Base-by-base conservation (phyloP, 495 filamentous ascomycete species). In the Haplographium delicatum region DNA sequence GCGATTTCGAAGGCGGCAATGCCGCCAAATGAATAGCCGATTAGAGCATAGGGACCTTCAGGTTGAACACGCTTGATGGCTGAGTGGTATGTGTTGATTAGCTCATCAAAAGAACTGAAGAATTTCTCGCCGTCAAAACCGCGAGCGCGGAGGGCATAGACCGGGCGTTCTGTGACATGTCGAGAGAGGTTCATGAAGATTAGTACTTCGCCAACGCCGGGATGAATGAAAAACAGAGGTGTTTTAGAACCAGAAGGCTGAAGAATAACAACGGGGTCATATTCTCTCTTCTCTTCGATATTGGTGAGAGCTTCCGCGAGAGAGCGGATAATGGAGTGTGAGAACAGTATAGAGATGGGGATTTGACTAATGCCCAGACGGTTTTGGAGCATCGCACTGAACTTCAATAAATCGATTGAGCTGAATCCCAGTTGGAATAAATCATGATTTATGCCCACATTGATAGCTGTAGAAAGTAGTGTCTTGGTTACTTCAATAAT, bases 161-260 rank as follows among this genome's bases (percentile, higher is more conserved):
- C 63, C 0, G 75, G 72, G 0, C 80, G 76, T 44, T 78, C 71
- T 10, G 58, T 47, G 26, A 79, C 46, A 41, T 70, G 62, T 3
- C 73, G 57, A 8, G 71, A 68, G 1, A 83, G 59, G 18, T 63
- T 60, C 16, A 82, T 57, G 59, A 82, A 83, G 35, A 82, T 71
- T 1, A 83, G 65, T 0, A 81, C 63, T 43, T 82, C 79, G 10
- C 77, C 78, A 1, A 75, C 66, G 3, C 79, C 78, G 0, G 80
- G 78, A 50, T 83, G 80, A 2, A 83, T 58, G 5, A 80, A 69
- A 67, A 70, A 83, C 5, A 82, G 70, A 0, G 80, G 76, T 0
- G 66, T 71, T 52, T 74, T 73, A 44, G 6, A 50, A 13, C 51
- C 52, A 18, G 38, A 11, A 11, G 56, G 42, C 23, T 66, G 73